Evolutionary conservation across 192 early-diverging fungal genomes (phyloP).

Genomic region (Podila minutissima): DNA sequence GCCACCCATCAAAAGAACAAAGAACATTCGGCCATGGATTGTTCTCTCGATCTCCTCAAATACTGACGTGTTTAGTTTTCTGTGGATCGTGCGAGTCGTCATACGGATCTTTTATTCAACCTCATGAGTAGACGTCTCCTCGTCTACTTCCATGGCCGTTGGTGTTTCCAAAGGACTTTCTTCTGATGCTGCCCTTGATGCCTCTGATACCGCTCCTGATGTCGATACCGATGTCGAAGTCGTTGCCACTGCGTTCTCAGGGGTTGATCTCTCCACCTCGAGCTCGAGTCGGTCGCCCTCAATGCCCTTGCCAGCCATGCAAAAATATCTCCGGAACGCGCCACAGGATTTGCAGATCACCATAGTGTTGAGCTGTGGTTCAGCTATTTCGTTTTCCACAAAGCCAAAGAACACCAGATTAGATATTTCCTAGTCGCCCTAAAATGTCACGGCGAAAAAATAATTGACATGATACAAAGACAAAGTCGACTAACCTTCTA

Average conservation of each 20-base stretch:
- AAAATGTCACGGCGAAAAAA: no score
- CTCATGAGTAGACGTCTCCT: not conserved
- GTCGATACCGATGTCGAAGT: no score
- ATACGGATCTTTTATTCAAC: not conserved
- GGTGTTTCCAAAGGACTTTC: not conserved
- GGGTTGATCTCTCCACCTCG: not conserved
- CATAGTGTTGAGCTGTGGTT: conserved; percentile 36
- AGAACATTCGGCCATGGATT: no score
- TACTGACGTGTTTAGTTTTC: not conserved
- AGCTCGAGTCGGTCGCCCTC: conserved; percentile 20
- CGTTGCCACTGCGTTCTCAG: no score
- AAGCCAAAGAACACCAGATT: not conserved
- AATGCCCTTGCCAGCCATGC: conserved; percentile 34
- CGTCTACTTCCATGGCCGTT: not conserved
- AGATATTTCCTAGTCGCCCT: not conserved
- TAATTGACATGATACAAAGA: not conserved
- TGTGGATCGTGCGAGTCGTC: not conserved
- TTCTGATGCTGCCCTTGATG: no score
- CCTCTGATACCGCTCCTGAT: no score
- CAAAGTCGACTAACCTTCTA: conserved; percentile 45
- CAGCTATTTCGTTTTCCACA: conserved; percentile 22
- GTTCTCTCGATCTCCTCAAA: no score
- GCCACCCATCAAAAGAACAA: no score
- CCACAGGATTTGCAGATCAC: conserved; percentile 53
- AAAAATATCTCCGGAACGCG: conserved; percentile 47